Percentiles rank a stretch among this genome's conserved stretches.
phyloP scores from a whole-genome alignment of 106 monocot species.

The Dioscorea zingiberensis region DNA sequence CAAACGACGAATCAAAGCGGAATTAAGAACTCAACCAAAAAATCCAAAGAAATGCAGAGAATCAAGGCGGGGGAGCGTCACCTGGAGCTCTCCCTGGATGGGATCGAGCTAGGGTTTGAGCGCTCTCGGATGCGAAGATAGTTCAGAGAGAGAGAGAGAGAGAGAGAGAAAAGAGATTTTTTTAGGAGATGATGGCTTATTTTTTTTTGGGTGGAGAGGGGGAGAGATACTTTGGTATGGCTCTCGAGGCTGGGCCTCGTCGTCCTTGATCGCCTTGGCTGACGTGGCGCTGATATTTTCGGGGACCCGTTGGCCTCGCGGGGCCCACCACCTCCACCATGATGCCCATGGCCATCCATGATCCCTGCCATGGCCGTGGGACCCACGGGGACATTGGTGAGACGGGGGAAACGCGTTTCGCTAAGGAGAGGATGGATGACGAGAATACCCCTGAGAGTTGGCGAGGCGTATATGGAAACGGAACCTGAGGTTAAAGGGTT shows the following conservation, averaged over 20 bases:
- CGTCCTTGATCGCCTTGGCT: constrained; percentile 24
- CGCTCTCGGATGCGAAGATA: too few relatives aligned
- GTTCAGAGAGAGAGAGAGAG: too few relatives aligned
- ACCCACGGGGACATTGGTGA: background rate
- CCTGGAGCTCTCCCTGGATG: background rate
- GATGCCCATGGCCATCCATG: background rate
- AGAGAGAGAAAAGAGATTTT: background rate
- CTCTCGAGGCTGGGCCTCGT: background rate
- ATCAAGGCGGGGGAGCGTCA: background rate
- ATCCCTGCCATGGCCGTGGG: constrained; percentile 1
- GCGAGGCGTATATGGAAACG: too few relatives aligned
- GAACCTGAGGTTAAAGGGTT: too few relatives aligned
- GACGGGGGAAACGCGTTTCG: too few relatives aligned
- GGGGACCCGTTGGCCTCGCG: background rate
- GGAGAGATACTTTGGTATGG: background rate
- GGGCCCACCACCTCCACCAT: background rate
- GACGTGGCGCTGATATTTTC: constrained; percentile 60
- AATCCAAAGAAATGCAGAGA: constrained; percentile 3
- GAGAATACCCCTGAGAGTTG: background rate
- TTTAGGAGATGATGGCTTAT: too few relatives aligned
- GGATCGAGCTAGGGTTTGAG: too few relatives aligned
- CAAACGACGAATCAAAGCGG: too few relatives aligned
- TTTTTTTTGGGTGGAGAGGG: too few relatives aligned
- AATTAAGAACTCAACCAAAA: background rate
- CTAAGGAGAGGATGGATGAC: background rate